phyloP scores from a whole-genome alignment of 2,329 filamentous ascomycete species.

The Phoma sp. region DNA sequence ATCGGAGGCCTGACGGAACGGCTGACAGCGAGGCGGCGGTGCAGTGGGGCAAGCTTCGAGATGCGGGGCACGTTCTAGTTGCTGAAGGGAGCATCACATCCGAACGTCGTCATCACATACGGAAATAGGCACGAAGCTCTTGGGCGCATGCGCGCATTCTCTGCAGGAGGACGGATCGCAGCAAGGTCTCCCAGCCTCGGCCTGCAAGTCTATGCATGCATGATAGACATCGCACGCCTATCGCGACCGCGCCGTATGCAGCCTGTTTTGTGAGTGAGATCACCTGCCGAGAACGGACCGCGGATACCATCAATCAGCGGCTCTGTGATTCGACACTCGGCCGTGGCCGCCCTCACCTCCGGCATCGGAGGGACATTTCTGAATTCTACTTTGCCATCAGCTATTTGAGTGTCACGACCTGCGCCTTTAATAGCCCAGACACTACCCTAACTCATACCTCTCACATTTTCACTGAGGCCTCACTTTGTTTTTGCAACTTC shows the following conservation, averaged over 20 bases:
- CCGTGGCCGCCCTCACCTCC: constrained; percentile 32
- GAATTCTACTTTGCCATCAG: constrained; percentile 34
- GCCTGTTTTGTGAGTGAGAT: neutral
- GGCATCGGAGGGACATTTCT: constrained; percentile 41
- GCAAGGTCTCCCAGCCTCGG: constrained; percentile 7
- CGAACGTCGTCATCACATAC: constrained; percentile 26
- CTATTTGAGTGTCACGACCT: constrained; percentile 34
- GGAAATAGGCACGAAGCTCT: constrained; percentile 2
- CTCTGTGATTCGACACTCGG: constrained; percentile 32
- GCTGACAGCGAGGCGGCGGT: constrained; percentile 21
- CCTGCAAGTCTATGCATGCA: constrained; percentile 4
- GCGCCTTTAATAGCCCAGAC: constrained; percentile 29
- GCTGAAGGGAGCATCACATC: too few relatives aligned
- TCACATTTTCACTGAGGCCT: constrained; percentile 5
- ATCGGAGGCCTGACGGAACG: constrained; percentile 25
- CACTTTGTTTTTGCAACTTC: constrained; percentile 2
- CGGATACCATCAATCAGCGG: constrained; percentile 23
- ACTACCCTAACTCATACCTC: constrained; percentile 10
- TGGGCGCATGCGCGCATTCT: constrained; percentile 1
- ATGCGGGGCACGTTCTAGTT: constrained; percentile 1
- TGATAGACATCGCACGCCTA: constrained; percentile 2
- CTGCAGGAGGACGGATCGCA: constrained; percentile 9
- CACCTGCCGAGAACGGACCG: constrained; percentile 18
- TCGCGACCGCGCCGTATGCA: constrained; percentile 7
- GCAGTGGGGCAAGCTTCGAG: neutral